Percentiles rank a stretch among this genome's conserved stretches.
Evolutionary conservation across 2,329 filamentous ascomycete genomes (phyloP).

Genomic region (Nemania sp.): DNA sequence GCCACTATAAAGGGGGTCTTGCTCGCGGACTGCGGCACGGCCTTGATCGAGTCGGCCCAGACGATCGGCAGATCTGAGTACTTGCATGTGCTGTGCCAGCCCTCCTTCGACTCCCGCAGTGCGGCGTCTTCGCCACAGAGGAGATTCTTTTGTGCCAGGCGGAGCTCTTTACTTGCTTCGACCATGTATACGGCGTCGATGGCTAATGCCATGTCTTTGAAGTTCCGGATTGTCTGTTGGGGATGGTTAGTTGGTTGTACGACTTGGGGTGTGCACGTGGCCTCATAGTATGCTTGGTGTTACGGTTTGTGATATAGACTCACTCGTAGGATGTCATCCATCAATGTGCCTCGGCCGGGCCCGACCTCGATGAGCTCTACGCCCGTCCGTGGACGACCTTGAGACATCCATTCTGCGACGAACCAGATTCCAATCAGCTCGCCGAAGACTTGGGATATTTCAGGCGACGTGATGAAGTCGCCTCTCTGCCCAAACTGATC

Average conservation of each 20-base stretch:
- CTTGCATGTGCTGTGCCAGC: conserved; percentile 80
- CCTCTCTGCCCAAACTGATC: conserved; percentile 95
- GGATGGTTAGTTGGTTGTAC: conserved; percentile 12
- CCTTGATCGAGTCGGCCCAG: conserved; percentile 90
- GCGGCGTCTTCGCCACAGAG: conserved; percentile 79
- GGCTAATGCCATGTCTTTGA: conserved; percentile 79
- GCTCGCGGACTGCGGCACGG: conserved; percentile 76
- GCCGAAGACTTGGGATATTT: conserved; percentile 97
- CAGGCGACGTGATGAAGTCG: conserved; percentile 96
- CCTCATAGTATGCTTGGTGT: conserved; percentile 3
- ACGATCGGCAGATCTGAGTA: conserved; percentile 79
- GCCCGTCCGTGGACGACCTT: conserved; percentile 78
- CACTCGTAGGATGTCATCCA: conserved; percentile 95
- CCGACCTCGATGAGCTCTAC: conserved; percentile 95
- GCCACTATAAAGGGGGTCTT: conserved; percentile 93
- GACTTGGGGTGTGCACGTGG: not conserved
- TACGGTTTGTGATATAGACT: conserved; percentile 49
- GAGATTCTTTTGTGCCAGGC: conserved; percentile 80
- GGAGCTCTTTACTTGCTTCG: conserved; percentile 86
- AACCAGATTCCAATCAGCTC: conserved; percentile 96
- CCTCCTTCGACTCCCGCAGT: conserved; percentile 77
- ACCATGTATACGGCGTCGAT: conserved; percentile 93
- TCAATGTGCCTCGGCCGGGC: conserved; percentile 92
- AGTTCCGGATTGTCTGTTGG: conserved; percentile 81
- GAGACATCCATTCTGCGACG: conserved; percentile 94